Percentiles rank a stretch among this genome's conserved stretches.
phyloP scores from a whole-genome alignment of 352 stramenopile genomes.

The Thalassiosira hispida region DNA sequence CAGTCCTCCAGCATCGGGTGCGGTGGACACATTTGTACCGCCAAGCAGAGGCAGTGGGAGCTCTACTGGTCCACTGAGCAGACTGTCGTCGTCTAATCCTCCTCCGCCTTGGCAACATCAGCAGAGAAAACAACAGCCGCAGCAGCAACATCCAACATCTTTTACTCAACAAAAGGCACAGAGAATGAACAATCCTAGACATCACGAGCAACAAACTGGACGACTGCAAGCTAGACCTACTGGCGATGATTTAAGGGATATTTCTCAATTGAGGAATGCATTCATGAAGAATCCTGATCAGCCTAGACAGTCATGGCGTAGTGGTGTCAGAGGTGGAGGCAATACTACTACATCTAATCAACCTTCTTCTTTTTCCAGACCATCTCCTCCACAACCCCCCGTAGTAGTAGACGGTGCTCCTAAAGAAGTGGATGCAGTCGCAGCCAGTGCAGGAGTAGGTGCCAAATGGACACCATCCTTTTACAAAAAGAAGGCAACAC shows the following conservation, averaged over 20 bases:
- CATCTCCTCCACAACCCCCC: too few relatives aligned
- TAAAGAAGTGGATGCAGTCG: neutral
- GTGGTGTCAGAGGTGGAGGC: neutral
- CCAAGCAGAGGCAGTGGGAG: too few relatives aligned
- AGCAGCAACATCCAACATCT: neutral
- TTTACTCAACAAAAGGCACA: neutral
- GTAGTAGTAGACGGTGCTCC: too few relatives aligned
- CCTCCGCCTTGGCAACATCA: too few relatives aligned
- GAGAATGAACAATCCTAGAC: neutral
- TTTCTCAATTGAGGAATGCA: slow-evolving; percentile 72
- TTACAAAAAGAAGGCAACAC: slow-evolving; percentile 9
- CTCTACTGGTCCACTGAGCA: too few relatives aligned
- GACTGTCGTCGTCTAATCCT: too few relatives aligned
- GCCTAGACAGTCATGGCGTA: too few relatives aligned
- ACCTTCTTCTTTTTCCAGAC: neutral
- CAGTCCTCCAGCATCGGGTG: too few relatives aligned
- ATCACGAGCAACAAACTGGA: neutral
- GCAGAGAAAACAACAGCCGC: neutral
- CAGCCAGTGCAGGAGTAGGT: neutral
- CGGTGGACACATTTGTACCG: too few relatives aligned
- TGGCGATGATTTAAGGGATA: slow-evolving; percentile 92
- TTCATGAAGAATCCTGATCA: slow-evolving; percentile 85
- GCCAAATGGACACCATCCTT: slow-evolving; percentile 8
- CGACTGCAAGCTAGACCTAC: neutral
- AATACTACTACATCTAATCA: neutral